Evolutionary conservation across 768 basidiomycete genomes (phyloP), one percentile per base, ranked within the genome.

Genomic region (Russula brevipes): DNA sequence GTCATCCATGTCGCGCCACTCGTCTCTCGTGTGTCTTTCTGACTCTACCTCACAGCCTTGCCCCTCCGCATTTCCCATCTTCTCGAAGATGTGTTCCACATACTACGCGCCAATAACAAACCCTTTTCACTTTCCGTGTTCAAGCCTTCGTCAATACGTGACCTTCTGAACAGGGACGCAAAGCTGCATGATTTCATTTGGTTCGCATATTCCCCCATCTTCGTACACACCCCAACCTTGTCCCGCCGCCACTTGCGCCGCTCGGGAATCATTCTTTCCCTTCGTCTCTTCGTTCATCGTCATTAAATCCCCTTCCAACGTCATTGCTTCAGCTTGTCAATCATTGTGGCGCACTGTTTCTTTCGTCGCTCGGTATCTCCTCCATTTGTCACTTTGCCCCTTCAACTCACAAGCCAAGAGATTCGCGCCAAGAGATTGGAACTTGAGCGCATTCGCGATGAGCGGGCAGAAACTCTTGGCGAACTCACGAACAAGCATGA

Each of bases 391-490:
- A 75, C 74, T 30, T 76, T 84, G 24, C 91, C 91, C 0, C 72
- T 90, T 35, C 78, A 81, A 53, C 79, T 91, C 31, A 77, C 84
- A 1, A 77, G 81, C 17, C 84, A 88, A 60, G 92, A 94, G 73
- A 88, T 88, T 69, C 74, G 72, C 30, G 73, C 80, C 60, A 88
- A 87, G 65, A 81, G 84, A 16, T 76, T 75, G 49, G 78, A 80
- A 51, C 77, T 94, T 16, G 82, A 88, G 63, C 79, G 73, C 33
- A 77, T 89, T 2, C 81, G 91, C 12, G 82, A 94, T 68, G 79
- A 84, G 66, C 79, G 84, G 4, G 91, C 91, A 0, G 79, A 85
- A 66, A 75, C 79, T 7, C 80, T 94, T 4, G 92, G 92, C 1
- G 72, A 73, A 3, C 78, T 94, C 6, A 77, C 85, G 1, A 78